Base-by-base conservation (phyloP, 805 yeast species). In the Tetrapisispora nanseiensis region DNA sequence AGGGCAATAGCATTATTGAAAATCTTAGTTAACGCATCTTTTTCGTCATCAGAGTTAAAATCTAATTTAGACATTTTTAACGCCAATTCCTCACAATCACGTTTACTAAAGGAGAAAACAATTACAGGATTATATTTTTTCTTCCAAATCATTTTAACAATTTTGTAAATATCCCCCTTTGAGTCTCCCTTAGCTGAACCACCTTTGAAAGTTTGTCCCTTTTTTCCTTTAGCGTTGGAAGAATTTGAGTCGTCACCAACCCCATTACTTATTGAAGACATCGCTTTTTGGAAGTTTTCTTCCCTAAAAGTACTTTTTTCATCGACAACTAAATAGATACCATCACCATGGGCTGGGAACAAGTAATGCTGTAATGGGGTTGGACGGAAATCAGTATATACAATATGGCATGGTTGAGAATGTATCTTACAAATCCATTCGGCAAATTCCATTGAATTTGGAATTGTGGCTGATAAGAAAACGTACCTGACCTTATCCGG, bases 301-400 rank as follows among this genome's bases (percentile, higher is more conserved):
- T 92, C 99, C 54, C 97, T 76, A 64, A 92, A 92, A 5, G 83
- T 78, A 34, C 97, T 89, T 68, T 90, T 89, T 66, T 92, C 99
- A 60, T 92, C 99, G 35, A 92, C 97, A 13, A 92, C 99, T 51
- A 92, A 72, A 63, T 92, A 95, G 45, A 92, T 92, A 46, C 99
- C 99, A 60, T 86, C 95, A 43, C 98, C 97, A 44, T 89, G 94
- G n/a, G 95, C 94, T 22, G 99, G 98, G 70, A 92, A 92, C 41
- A 92, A 68, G 56, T 92, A 92, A 67, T 92, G 99, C 63, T 92
- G 99, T 51, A 92, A 70, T 1, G 99, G 99, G 6, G 99, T 92
- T 30, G 99, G 99, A 63, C 99, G 81, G 75, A 90, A 92, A 67
- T 92, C 96, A 1, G 99, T 92, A 65, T 92, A 92, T 18, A 92